Conservation (phyloP, 1,139 yeast genomes). For the Citeromyces hawaiiensis region DNA sequence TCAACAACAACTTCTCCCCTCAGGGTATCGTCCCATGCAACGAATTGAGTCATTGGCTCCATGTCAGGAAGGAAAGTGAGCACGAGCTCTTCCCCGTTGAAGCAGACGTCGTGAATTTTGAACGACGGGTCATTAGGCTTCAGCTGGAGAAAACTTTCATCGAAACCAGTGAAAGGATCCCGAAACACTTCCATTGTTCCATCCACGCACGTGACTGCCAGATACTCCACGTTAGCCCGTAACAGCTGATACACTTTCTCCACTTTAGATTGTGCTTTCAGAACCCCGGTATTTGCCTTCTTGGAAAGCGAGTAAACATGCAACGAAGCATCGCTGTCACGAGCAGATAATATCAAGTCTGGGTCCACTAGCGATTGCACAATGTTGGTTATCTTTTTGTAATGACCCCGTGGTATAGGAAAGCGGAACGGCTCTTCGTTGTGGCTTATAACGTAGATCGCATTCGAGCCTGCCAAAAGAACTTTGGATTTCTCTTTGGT, state of each 20-base stretch:
- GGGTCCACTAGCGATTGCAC: conserved; percentile 4
- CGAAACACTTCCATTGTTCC: conserved; percentile 16
- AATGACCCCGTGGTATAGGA: conserved; percentile 4
- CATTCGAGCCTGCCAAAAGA: conserved; percentile 1
- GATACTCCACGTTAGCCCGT: conserved; percentile 6
- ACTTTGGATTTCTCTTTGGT: not conserved
- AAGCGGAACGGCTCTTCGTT: conserved; percentile 1
- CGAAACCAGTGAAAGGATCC: conserved; percentile 3
- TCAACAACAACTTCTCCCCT: conserved; percentile 6
- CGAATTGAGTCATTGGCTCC: conserved; percentile 9
- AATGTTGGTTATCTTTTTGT: conserved; percentile 3
- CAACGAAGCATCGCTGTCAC: conserved; percentile 9
- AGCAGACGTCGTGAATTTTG: conserved; percentile 8
- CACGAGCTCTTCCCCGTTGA: conserved; percentile 11
- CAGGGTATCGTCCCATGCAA: conserved; percentile 5
- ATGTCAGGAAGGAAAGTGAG: conserved; percentile 6
- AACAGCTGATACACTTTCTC: conserved; percentile 5
- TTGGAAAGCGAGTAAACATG: conserved; percentile 5
- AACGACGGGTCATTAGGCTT: not conserved
- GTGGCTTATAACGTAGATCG: not conserved
- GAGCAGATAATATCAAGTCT: conserved; percentile 9
- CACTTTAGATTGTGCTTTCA: conserved; percentile 4
- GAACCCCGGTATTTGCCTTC: conserved; percentile 1
- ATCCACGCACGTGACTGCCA: conserved; percentile 12
- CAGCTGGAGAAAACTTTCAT: not conserved